Evolutionary conservation across 139 green algal genomes (phyloP).

Genomic region (Micractinium conductrix): DNA sequence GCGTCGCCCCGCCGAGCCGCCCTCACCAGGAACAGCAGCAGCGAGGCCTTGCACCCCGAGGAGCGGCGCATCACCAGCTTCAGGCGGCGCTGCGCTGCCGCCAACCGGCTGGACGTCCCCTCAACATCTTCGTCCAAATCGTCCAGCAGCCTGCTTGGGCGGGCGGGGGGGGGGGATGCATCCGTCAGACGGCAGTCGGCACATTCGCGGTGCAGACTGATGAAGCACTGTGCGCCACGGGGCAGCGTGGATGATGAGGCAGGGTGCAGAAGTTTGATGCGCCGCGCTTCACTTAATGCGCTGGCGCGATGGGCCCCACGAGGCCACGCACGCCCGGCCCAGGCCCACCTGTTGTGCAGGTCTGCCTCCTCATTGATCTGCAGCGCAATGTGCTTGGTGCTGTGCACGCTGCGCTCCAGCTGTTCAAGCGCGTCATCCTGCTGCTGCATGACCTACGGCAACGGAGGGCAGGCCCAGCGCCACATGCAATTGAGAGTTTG

Average conservation of each 20-base stretch:
- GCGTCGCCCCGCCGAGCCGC: no score
- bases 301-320: no score
- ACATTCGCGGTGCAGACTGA: no score
- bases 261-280: no score
- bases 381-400: slow-evolving; percentile 65
- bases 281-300: no score
- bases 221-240: no score
- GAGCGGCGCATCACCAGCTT: slow-evolving; percentile 55
- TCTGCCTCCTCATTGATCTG: slow-evolving; percentile 91
- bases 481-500: no score
- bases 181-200: no score
- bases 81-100: slow-evolving; percentile 64
- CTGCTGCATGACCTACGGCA: slow-evolving; percentile 68
- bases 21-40: slow-evolving; percentile 68
- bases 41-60: slow-evolving; percentile 60
- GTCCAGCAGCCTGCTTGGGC: slow-evolving; percentile 86
- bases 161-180: no score
- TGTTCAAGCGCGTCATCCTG: slow-evolving; percentile 81
- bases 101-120: slow-evolving; percentile 69
- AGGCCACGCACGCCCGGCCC: no score
- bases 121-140: slow-evolving; percentile 88
- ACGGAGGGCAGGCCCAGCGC: no score
- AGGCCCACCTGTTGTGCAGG: slow-evolving; percentile 86
- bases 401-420: slow-evolving; percentile 77
- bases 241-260: no score